Percentiles rank a stretch among this genome's conserved stretches.
phyloP scores from a whole-genome alignment of 352 stramenopile genomes.

The Plasmopara muralis region DNA sequence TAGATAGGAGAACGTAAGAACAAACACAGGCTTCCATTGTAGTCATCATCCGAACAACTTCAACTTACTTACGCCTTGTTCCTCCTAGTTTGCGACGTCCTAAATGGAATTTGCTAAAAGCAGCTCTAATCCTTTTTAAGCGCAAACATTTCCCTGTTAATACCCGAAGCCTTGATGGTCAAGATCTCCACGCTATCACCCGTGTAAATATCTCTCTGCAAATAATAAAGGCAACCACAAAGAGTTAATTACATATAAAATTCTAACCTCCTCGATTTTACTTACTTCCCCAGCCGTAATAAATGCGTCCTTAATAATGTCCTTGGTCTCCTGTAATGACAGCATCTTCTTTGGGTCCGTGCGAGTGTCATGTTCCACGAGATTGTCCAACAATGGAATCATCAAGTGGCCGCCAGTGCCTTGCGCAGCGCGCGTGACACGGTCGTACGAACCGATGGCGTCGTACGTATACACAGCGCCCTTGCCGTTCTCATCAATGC shows the following conservation, averaged over 20 bases:
- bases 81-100: conserved; percentile 8
- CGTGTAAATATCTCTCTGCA: conserved; percentile 97
- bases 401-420: conserved; percentile 94
- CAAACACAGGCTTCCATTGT: conserved; percentile 2
- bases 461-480: conserved; percentile 98
- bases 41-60: conserved; percentile 7
- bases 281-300: conserved; percentile 93
- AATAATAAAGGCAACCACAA: conserved; percentile 3
- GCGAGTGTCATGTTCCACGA: conserved; percentile 89
- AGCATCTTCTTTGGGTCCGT: conserved; percentile 90
- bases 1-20: conserved; percentile 1
- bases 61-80: not conserved
- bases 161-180: conserved; percentile 92
- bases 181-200: conserved; percentile 97
- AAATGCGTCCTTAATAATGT: conserved; percentile 99
- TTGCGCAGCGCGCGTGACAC: conserved; percentile 64
- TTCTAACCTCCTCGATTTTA: not conserved
- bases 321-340: conserved; percentile 90
- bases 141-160: conserved; percentile 87
- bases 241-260: conserved; percentile 6
- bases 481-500: conserved; percentile 95
- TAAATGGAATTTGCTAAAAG: conserved; percentile 2
- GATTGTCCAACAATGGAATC: conserved; percentile 98
- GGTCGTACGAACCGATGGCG: conserved; percentile 91
- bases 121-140: conserved; percentile 93